A percentile compares a stretch with the other conserved stretches of the same genome.
These are phyloP conservation scores for Aspergillus hortae DNA, from an alignment of 2,329 filamentous ascomycete genomes.

Conservation along the genomic window DNA sequence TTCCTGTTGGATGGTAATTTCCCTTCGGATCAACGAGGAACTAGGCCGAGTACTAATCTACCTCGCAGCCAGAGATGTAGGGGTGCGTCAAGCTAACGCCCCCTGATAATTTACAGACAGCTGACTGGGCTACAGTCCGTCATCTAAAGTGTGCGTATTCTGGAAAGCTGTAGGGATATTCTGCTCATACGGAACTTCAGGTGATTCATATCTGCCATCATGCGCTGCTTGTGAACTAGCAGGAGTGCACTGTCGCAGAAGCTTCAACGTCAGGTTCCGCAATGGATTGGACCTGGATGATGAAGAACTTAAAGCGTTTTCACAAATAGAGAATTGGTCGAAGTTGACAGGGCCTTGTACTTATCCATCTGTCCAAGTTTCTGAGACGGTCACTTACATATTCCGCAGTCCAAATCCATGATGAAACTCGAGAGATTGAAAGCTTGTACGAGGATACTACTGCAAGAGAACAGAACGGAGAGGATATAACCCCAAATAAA, in stretches of 20 bases:
- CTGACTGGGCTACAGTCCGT: constrained; percentile 11
- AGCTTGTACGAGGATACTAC: neutral
- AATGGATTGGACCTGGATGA: constrained; percentile 13
- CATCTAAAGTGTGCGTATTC: constrained; percentile 21
- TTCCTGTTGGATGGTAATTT: constrained; percentile 21
- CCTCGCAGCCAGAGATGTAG: constrained; percentile 21
- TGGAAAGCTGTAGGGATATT: too few species aligned
- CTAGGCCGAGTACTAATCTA: neutral
- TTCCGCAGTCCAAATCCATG: constrained; percentile 18
- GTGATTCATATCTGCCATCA: constrained; percentile 12
- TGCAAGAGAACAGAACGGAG: too few species aligned
- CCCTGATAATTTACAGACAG: neutral
- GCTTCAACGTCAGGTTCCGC: constrained; percentile 19
- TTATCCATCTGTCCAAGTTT: neutral
- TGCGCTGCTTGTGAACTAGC: constrained; percentile 18
- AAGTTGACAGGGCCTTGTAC: constrained; percentile 14
- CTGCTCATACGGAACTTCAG: constrained; percentile 1
- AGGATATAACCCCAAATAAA: too few species aligned
- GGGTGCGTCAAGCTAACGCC: constrained; percentile 10
- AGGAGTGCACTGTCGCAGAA: constrained; percentile 15
- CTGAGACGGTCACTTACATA: neutral
- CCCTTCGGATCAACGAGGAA: neutral
- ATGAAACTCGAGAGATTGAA: constrained; percentile 17
- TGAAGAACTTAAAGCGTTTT: constrained; percentile 12
- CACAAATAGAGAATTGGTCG: constrained; percentile 14